Base-by-base conservation (phyloP, 768 basidiomycete species). In the Naganishia antarctica region DNA sequence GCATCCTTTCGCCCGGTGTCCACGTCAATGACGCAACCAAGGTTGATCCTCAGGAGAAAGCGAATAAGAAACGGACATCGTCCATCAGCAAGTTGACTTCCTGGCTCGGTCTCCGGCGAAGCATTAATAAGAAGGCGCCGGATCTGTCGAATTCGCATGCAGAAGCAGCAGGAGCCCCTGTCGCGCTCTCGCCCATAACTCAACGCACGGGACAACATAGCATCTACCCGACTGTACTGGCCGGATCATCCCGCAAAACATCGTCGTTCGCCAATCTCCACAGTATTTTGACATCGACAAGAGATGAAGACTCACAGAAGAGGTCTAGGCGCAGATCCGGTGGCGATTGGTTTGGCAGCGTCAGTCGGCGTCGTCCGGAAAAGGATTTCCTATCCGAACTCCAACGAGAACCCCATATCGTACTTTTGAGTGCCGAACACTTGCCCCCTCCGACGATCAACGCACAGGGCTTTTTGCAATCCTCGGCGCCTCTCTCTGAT, bases 391-490 rank as follows among this genome's bases (percentile, higher is more conserved):
- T n/a, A n/a, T n/a, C n/a, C n/a, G n/a, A n/a, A n/a, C n/a, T n/a
- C n/a, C 26, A 4, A 6, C 23, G n/a, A 41, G 34, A 31, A 23
- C 53, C 53, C 23, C 28, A 40, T 16, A 57, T 57, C 23, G 31
- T 57, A 8, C 53, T 57, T 25, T 34, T 57, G 13, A 57, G 53
- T 21, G 53, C 53, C 34, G 53, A 57, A 16, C 53, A 57, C 40
- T 26, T 57, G 13, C 53, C 53, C 11, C 53, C 53, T 3, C 53
- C 53, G 4, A 40, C 25, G 12, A 57, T 57, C 53, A 41, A 57
- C 25, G 53, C 28, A 11, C 53, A 57, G 12, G 53, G 53, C 23
- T 57, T 57, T 34, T 57, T 57, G 23, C 34, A 57, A 26, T 57
- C 53, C 4, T 37, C 53, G 9, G 37, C 53, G 13, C 53, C 37